Base-by-base conservation (phyloP, 495 filamentous ascomycete species). In the Hypoxylon fragiforme region DNA sequence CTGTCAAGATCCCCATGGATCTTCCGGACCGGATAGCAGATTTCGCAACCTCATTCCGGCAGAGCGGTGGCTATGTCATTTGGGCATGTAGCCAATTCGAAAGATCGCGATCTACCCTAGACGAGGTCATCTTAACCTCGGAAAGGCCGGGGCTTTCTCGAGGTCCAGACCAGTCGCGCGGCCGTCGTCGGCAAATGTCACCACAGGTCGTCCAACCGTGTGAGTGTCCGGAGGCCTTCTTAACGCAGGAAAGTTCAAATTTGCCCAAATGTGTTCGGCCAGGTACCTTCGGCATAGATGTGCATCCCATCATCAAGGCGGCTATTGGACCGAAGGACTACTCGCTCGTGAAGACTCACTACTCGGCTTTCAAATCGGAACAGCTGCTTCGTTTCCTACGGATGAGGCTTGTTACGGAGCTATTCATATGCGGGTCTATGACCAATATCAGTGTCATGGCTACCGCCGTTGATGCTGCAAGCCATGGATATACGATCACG, bases 361-460 rank as follows among this genome's bases (percentile, higher is more conserved):
- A 97, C 70, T 97, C 94, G 6, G 92, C 94, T 13, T 87, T 98
- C 62, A 84, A 82, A 54, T 83, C 83, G 12, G 86, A 86, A 0
- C 77, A 78, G 21, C 77, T 96, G 12, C 78, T 97, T 16, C 73
- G 85, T 31, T 78, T 81, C 6, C 74, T 96, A 38, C 85, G 91
- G 11, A 81, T 82, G 3, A 86, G 82, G 15, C 84, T 98, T 35
- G 81, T 97, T 35, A 97, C 91, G 1, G 87, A 96, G 62, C 70
- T 98, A n/a, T 97, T 88, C 64, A 79, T 98, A 3, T 96, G 91
- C 61, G 94, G 94, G 9, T 82, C 87, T n/a, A 74, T 92, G 28
- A 91, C 88, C 11, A 97, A 97, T 67, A 77, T 90, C 21, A 91
- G 91, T 16, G 84, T 97, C 21, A 94, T 91, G 63, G 94, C 94